Percentiles rank a stretch among this genome's conserved stretches.
Evolutionary conservation across 768 basidiomycete species (phyloP).

Genomic region (Lanmaoa rubissima): DNA sequence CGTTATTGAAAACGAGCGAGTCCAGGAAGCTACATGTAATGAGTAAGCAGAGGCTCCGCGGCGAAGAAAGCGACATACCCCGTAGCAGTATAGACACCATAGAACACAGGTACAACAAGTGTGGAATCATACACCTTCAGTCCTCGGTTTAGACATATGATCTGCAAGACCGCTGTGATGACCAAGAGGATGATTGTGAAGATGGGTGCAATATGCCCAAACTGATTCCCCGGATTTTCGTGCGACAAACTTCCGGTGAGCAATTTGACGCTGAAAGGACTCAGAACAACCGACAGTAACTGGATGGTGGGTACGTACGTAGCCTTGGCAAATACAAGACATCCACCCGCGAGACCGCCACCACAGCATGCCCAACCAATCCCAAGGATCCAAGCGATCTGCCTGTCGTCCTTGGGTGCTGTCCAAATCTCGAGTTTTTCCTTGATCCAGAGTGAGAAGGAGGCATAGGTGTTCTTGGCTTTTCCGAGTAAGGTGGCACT

Average conservation of each 20-base stretch:
- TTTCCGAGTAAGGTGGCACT: constrained; percentile 32
- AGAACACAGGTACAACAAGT: constrained; percentile 91
- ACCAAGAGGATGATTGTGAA: constrained; percentile 64
- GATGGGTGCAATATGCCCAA: constrained; percentile 77
- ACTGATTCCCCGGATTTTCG: constrained; percentile 82
- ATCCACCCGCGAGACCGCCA: constrained; percentile 85
- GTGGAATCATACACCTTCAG: constrained; percentile 90
- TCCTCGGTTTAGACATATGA: constrained; percentile 87
- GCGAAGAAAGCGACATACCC: constrained; percentile 48
- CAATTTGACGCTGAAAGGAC: constrained; percentile 63
- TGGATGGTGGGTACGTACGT: constrained; percentile 21
- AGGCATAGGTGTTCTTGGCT: constrained; percentile 42
- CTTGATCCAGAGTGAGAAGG: constrained; percentile 50
- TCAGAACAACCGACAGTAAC: constrained; percentile 4
- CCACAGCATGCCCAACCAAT: constrained; percentile 94
- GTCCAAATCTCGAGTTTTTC: constrained; percentile 74
- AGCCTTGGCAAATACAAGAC: constrained; percentile 76
- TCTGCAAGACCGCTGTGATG: constrained; percentile 82
- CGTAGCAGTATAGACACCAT: constrained; percentile 84
- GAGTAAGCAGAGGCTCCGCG: constrained; percentile 6
- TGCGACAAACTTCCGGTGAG: constrained; percentile 75
- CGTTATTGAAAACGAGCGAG: constrained; percentile 77
- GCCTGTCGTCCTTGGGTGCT: constrained; percentile 76
- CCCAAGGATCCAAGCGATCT: constrained; percentile 86
- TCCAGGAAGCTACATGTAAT: constrained; percentile 49